Evolutionary conservation across 306 rosid species (phyloP), one percentile per base, ranked within the genome.

Genomic region (Pterocarpus santalinus): DNA sequence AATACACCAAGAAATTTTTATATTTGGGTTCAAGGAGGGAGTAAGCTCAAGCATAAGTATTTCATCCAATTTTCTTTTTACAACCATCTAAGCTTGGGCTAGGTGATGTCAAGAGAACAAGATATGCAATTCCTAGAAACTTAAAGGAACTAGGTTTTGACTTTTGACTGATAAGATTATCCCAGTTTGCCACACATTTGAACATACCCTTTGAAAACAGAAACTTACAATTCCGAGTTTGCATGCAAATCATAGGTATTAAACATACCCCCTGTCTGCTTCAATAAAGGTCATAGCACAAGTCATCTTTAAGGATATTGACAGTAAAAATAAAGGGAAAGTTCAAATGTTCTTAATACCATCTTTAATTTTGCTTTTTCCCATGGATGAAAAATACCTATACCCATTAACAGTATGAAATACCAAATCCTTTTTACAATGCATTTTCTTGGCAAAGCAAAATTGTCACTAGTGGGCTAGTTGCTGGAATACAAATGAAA

Each of bases 141-240:
- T 43, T 34, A 77, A 72, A 49, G 74, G 43, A 81, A 60, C 52
- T 57, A 30, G 72, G 38, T 70, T 70, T 22, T 22, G 28, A 22
- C 28, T 22, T 22, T 22, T 22, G 28, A 22, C 28, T 22, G 28
- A 22, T 22, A 22, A 62, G 43, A 62, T 43, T 38, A 77, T 64
- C 79, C 75, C 60, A 73, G 43, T 65, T 78, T 63, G 53, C 53
- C 15, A 69, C 71, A 79, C 14, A 46, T 64, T 51, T 61, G 65
- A 60, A 77, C 35, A 67, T 34, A 73, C 22, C 77, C 41, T n/a
- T 58, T 22, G 28, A 22, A 22, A 22, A 22, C 28, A 22, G 28
- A 22, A 22, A 22, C 28, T 22, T 22, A 22, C 28, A 22, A 22
- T 22, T 22, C 28, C 28, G 28, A 22, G 28, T 22, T 22, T 22